Conservation (phyloP, 2,329 filamentous ascomycete species). For the Penicillium verrucosum region DNA sequence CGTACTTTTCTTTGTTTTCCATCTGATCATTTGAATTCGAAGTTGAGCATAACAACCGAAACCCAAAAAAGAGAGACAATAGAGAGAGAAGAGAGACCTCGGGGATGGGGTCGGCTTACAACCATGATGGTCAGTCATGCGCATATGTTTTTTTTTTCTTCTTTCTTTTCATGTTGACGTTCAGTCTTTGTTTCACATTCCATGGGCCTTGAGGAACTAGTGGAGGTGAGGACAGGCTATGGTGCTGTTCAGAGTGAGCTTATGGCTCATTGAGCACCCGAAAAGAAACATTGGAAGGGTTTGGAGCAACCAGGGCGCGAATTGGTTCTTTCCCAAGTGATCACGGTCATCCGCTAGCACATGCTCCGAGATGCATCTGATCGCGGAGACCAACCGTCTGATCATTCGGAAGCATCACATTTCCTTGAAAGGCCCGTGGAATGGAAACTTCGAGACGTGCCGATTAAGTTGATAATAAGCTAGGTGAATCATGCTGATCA, state of each 20-base stretch:
- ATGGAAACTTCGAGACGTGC: slow-evolving; percentile 10
- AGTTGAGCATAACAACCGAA: background rate
- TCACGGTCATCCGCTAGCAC: background rate
- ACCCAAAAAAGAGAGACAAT: background rate
- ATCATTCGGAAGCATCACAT: slow-evolving; percentile 23
- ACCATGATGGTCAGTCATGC: slow-evolving; percentile 40
- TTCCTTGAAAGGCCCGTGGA: slow-evolving; percentile 9
- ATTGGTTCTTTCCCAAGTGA: background rate
- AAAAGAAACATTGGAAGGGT: background rate
- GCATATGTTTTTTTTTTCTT: slow-evolving; percentile 10
- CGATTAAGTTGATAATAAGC: slow-evolving; percentile 11
- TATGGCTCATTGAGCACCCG: background rate
- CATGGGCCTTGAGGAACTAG: slow-evolving; percentile 8
- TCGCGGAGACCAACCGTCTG: slow-evolving; percentile 11
- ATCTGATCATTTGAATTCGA: background rate
- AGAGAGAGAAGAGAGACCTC: slow-evolving; percentile 1
- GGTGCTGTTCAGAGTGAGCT: background rate
- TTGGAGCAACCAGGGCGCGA: background rate
- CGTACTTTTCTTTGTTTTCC: slow-evolving; percentile 11
- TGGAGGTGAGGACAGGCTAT: background rate
- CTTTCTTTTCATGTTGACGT: background rate
- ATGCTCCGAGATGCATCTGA: slow-evolving; percentile 16
- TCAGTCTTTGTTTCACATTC: slow-evolving; percentile 18
- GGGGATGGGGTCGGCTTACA: slow-evolving; percentile 36
- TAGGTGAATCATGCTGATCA: slow-evolving; percentile 19